Conservation (phyloP, 1,139 yeast species). For the Pichia sp. region DNA sequence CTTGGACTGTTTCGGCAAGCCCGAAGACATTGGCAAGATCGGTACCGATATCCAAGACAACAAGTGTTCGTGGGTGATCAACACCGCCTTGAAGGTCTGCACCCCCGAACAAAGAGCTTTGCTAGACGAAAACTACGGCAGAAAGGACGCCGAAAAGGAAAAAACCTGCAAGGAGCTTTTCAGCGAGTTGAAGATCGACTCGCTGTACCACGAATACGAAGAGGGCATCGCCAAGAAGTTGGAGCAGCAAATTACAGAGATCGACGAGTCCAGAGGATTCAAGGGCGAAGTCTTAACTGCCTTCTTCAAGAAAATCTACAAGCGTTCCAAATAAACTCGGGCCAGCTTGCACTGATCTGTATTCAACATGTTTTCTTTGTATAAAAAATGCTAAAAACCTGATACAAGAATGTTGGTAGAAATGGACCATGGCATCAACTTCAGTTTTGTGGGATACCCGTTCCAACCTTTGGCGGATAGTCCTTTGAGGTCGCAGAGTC, state of each 20-base stretch:
- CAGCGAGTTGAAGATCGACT: constrained; percentile 65
- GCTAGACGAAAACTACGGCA: constrained; percentile 86
- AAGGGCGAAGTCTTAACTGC: constrained; percentile 78
- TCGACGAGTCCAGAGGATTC: constrained; percentile 91
- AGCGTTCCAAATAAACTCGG: constrained; percentile 64
- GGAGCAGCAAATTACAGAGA: constrained; percentile 54
- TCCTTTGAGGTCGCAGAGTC: constrained; percentile 26
- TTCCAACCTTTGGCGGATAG: constrained; percentile 32
- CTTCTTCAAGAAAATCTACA: constrained; percentile 88
- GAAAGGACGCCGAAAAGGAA: constrained; percentile 69
- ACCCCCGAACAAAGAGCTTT: constrained; percentile 75
- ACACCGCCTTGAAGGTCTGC: constrained; percentile 81
- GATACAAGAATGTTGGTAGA: background rate
- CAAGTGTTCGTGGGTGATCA: constrained; percentile 97
- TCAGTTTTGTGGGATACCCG: constrained; percentile 22
- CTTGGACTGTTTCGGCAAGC: constrained; percentile 96
- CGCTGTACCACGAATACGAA: constrained; percentile 75
- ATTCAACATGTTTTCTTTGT: background rate
- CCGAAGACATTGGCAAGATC: constrained; percentile 95
- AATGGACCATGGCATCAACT: too few species aligned
- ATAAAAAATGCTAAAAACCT: background rate
- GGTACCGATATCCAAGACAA: constrained; percentile 99
- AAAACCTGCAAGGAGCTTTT: constrained; percentile 69
- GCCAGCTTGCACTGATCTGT: constrained; percentile 20
- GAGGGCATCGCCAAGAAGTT: constrained; percentile 68